phyloP scores from a whole-genome alignment of 2,329 filamentous ascomycete genomes.

The Fusarium graminum region DNA sequence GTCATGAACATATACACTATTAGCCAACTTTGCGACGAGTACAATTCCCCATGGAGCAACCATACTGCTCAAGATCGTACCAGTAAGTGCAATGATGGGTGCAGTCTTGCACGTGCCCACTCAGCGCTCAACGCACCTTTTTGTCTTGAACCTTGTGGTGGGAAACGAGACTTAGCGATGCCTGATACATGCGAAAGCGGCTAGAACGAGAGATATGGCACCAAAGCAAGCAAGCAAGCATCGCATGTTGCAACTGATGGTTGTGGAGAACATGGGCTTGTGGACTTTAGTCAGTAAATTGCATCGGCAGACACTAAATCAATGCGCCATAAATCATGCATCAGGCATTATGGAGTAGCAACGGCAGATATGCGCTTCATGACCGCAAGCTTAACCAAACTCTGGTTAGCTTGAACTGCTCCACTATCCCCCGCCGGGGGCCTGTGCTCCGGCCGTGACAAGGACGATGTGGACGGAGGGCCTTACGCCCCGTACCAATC shows the following conservation, averaged over 20 bases:
- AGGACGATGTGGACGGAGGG: slow-evolving; percentile 10
- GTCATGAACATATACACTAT: slow-evolving; percentile 1
- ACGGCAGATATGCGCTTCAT: not conserved
- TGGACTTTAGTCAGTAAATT: not conserved
- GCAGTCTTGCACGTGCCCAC: not conserved
- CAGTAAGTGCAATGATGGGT: not conserved
- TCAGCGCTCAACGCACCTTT: not conserved
- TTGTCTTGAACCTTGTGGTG: slow-evolving; percentile 1
- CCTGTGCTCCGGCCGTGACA: slow-evolving; percentile 21
- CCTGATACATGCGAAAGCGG: slow-evolving; percentile 4
- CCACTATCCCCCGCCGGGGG: slow-evolving; percentile 10
- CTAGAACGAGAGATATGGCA: slow-evolving; percentile 26
- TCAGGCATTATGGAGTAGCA: not conserved
- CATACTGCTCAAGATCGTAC: not conserved
- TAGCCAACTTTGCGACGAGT: not conserved
- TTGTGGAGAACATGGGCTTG: slow-evolving; percentile 11
- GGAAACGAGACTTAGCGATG: not conserved
- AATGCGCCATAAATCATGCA: slow-evolving; percentile 10
- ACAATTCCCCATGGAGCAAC: not conserved
- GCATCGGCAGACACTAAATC: not conserved
- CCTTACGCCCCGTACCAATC: slow-evolving; percentile 17
- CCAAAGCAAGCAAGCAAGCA: slow-evolving; percentile 27
- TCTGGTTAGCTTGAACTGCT: slow-evolving; percentile 3
- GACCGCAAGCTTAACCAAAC: slow-evolving; percentile 5
- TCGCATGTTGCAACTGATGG: not conserved